Evolutionary conservation across 2,329 filamentous ascomycete species (phyloP), one percentile per base, ranked within the genome.

Genomic region (Zymoseptoria ardabiliae): DNA sequence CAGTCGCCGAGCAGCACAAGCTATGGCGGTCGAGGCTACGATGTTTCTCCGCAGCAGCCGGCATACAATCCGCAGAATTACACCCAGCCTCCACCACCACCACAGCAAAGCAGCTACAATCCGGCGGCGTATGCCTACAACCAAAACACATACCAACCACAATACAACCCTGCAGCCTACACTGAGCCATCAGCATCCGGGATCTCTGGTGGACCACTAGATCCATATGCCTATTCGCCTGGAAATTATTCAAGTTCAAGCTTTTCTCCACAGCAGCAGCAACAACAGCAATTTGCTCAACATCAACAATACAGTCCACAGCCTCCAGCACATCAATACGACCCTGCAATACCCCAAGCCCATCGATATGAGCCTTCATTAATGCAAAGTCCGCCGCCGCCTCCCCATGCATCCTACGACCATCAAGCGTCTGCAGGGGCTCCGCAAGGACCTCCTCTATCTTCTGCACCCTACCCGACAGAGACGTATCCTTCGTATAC

Each of bases 11-110:
- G 63, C 50, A 62, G 57, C 57, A 63, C 61, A 25, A 65, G 61
- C 4, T 61, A 62, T 55, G 58, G 50, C 11, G 50, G 41, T 11
- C 35, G 35, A 45, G 49, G 54, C 52, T 88, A 84, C 72, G 78
- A 76, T 52, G 73, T 79, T 25, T 74, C 77, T 11, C 72, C 76
- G 19, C 76, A 77, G 56, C 75, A 74, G 23, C 79, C 71, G 73
- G 79, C 82, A 50, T 93, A 92, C 74, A 93, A 92, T 69, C 89
- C 90, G 1, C 82, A 88, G 71, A 78, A 80, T 45, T 93, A 81
- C 53, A 52, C 61, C n/a, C 61, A 62, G 23, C 50, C 62, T 59
- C 72, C 73, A 50, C 74, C 71, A 55, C 65, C 72, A 54, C 66
- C 69, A 19, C 66, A 70, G 28, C 75, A 74, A 61, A 71, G 73